Conservation (phyloP, 305 asterid species). For the Euphrasia arctica region DNA sequence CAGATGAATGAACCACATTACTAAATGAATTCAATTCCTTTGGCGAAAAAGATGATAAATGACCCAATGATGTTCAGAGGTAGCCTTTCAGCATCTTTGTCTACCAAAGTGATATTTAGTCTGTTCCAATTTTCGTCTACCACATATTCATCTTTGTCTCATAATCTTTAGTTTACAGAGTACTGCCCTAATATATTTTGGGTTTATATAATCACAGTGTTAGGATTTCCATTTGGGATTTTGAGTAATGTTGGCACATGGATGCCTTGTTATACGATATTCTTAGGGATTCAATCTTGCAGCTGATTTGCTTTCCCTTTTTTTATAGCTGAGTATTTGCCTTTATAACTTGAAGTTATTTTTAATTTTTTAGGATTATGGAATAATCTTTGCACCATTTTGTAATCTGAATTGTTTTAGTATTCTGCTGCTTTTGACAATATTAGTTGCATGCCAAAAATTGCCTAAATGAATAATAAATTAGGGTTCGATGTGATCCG, state of each 20-base stretch:
- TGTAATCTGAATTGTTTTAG: not conserved
- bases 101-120: slow-evolving; percentile 7
- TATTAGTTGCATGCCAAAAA: not conserved
- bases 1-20: slow-evolving; percentile 3
- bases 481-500: slow-evolving; percentile 5
- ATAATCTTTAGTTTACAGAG: not conserved
- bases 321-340: slow-evolving; percentile 4
- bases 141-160: not conserved
- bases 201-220: not conserved
- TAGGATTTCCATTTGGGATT: not conserved
- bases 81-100: slow-evolving; percentile 13
- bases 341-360: not conserved
- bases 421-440: not conserved
- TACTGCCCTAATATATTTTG: slow-evolving; percentile 1
- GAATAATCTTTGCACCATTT: not conserved
- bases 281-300: not conserved
- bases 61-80: not conserved
- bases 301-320: not conserved
- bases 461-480: slow-evolving; percentile 2
- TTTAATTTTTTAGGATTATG: slow-evolving; percentile 3
- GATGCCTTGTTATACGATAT: not conserved
- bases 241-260: not conserved
- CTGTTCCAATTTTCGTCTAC: not conserved
- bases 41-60: not conserved
- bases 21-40: slow-evolving; percentile 1